Percentiles rank a stretch among this genome's conserved stretches.
These are phyloP conservation scores for Globomyces sp. DNA, from an alignment of 371 early-diverging fungal species.

Conservation along the genomic window DNA sequence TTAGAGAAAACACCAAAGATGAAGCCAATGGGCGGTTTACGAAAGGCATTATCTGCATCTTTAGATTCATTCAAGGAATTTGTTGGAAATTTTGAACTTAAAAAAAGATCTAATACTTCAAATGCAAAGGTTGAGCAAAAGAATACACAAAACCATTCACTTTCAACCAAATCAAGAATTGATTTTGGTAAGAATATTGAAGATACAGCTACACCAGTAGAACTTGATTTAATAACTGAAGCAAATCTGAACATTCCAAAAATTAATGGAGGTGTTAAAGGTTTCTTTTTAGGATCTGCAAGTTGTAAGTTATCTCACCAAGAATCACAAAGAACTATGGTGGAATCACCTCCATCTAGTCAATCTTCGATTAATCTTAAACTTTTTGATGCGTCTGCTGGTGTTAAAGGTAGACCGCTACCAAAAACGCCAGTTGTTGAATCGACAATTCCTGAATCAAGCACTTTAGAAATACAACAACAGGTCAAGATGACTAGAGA, in stretches of 20 bases:
- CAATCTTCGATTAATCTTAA: background rate
- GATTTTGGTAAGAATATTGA: background rate
- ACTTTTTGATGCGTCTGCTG: background rate
- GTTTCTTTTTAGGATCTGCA: too few relatives aligned
- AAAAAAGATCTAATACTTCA: background rate
- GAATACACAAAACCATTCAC: background rate
- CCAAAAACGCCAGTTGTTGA: background rate
- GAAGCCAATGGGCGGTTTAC: background rate
- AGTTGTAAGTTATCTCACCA: too few relatives aligned
- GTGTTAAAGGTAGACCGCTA: background rate
- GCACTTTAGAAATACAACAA: background rate
- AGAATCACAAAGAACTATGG: slow-evolving; percentile 3
- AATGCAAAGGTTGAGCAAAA: background rate
- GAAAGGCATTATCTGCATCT: slow-evolving; percentile 5
- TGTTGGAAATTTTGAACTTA: background rate
- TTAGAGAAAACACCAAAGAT: background rate
- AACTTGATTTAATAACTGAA: background rate
- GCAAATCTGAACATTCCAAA: too few relatives aligned
- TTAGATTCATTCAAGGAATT: background rate
- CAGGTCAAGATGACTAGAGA: background rate
- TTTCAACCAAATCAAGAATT: background rate
- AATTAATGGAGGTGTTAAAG: too few relatives aligned
- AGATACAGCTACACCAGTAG: background rate
- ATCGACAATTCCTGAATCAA: too few relatives aligned
- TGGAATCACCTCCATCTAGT: background rate